A percentile compares a stretch with the other conserved stretches of the same genome.
Evolutionary conservation across 768 basidiomycete species (phyloP).

Genomic region (Suillus sp.): DNA sequence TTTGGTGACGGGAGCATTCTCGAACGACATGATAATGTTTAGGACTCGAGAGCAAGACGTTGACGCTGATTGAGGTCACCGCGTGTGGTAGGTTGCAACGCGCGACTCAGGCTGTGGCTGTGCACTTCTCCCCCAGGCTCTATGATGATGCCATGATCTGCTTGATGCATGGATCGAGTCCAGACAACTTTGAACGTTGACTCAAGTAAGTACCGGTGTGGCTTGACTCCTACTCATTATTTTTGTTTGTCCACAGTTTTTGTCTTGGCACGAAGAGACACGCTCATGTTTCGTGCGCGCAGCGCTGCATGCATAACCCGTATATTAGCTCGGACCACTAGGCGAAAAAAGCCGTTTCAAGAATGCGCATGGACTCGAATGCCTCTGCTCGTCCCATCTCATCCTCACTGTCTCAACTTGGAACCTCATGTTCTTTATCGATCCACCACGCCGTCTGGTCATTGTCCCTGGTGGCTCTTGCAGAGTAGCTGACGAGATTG

Average conservation of each 20-base stretch:
- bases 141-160: background rate
- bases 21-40: slow-evolving; percentile 63
- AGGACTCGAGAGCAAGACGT: background rate
- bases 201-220: background rate
- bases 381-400: background rate
- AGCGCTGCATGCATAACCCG: background rate
- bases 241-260: background rate
- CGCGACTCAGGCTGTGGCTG: background rate
- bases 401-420: background rate
- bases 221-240: background rate
- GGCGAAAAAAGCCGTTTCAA: background rate
- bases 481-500: too few species aligned
- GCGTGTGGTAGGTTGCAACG: background rate
- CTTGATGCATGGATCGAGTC: background rate
- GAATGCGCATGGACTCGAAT: background rate
- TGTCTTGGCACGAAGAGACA: background rate
- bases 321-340: background rate
- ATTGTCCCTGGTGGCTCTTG: background rate
- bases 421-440: background rate
- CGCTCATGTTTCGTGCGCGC: background rate
- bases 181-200: background rate
- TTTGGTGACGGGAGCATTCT: slow-evolving; percentile 83
- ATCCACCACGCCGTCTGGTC: background rate
- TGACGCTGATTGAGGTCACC: background rate
- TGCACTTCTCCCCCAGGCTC: background rate